Conservation (phyloP, 768 basidiomycete genomes). For the Sporobolomyces phaffii region DNA sequence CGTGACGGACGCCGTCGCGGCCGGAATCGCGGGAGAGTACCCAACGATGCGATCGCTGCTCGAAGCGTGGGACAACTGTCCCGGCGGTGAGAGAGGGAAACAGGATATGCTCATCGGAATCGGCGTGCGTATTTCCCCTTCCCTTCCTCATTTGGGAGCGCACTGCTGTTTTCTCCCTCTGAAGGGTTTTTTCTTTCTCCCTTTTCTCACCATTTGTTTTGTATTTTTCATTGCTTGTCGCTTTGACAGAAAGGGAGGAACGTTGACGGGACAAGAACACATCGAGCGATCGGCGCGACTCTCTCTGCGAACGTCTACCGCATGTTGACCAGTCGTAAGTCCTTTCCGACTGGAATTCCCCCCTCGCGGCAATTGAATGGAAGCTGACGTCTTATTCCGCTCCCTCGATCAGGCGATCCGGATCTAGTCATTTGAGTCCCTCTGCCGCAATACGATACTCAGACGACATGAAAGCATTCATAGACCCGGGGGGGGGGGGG, state of each 20-base stretch:
- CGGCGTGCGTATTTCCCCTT: not conserved
- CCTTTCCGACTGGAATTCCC: too few relatives aligned
- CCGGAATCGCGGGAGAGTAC: conserved; percentile 35
- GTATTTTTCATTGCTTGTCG: too few relatives aligned
- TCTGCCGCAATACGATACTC: too few relatives aligned
- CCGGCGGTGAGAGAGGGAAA: conserved; percentile 10
- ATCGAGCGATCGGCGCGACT: conserved; percentile 20
- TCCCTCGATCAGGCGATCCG: too few relatives aligned
- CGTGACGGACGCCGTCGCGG: conserved; percentile 35
- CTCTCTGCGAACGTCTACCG: conserved; percentile 17
- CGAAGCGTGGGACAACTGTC: conserved; percentile 15
- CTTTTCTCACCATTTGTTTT: too few relatives aligned
- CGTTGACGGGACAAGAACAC: conserved; percentile 23
- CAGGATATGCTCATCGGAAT: conserved; percentile 32
- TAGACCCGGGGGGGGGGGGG: too few relatives aligned
- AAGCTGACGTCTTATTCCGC: too few relatives aligned
- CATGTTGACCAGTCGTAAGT: conserved; percentile 24
- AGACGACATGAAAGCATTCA: too few relatives aligned
- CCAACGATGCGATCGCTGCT: conserved; percentile 39
- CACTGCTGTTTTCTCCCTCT: too few relatives aligned
- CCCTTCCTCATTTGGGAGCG: not conserved
- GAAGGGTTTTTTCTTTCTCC: too few relatives aligned
- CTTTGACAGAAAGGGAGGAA: conserved; percentile 35
- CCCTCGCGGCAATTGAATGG: too few relatives aligned
- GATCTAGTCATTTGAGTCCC: too few relatives aligned